Base-by-base conservation (phyloP, 2,329 filamentous ascomycete species). In the Chaetomium globosum region DNA sequence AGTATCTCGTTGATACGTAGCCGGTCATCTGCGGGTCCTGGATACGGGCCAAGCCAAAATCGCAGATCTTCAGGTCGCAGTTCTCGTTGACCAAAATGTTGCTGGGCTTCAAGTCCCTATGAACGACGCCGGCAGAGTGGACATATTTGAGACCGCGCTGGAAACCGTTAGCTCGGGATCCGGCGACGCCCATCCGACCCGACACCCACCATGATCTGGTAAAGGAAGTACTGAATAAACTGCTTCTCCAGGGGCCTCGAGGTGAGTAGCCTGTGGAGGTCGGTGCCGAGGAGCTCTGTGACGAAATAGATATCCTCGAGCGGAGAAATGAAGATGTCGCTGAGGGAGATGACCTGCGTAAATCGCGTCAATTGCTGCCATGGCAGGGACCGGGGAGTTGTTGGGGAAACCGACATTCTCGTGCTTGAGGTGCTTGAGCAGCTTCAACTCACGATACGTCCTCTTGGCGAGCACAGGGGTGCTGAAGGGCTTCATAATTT, bases 401-500 rank as follows among this genome's bases (percentile, higher is more conserved):
- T 28, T 12, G 30, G 23, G 43, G 48, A 21, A 46, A 72, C 78
- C 61, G 79, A 97, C 94, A 81, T 99, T 99, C 81, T 99, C 95
- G 78, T 99, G 95, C 76, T 89, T 89, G 67, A 99, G 83, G 76
- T 99, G 95, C 83, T 98, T 99, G 75, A 99, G 83, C 69, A 99
- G 86, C 83, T 98, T 99, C 76, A 99, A 82, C 80, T 99, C 95
- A 75, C 95, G 89, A 79, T 99, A 99, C 71, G 95, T 99, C 76
- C 95, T 87, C 84, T 99, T 99, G 65, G 95, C 95, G 56, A 99
- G 85, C 65, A 99, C 95, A 1, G 95, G 93, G n/a, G 95, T 99
- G 84, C 93, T 97, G 81, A 99, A 99, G 10, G 95, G 95, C 84
- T 98, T 99, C 94, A 99, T 98, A 76, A 99, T 99, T 87, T 99